A percentile compares a stretch with the other conserved stretches of the same genome.
Conservation (phyloP, 176 grass and related monocot genomes). For the Pontederia paniculata region DNA sequence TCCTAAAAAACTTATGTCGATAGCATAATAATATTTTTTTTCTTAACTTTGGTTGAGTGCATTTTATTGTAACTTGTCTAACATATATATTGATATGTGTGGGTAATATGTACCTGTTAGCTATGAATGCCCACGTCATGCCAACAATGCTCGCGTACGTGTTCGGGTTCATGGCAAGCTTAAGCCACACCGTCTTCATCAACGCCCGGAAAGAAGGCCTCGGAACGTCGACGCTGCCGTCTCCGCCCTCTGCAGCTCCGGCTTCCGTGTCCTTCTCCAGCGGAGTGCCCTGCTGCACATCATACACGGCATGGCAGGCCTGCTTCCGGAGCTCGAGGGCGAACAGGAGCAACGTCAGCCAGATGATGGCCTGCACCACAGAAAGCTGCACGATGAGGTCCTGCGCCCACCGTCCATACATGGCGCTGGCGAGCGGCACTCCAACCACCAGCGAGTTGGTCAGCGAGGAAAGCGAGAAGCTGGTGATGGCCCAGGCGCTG, state of each 20-base stretch:
- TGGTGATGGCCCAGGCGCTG: slow-evolving; percentile 39
- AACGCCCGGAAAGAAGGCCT: slow-evolving; percentile 36
- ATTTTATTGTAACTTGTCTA: no score
- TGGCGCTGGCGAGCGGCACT: slow-evolving; percentile 64
- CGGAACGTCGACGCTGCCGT: slow-evolving; percentile 5
- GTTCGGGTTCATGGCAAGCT: slow-evolving; percentile 64
- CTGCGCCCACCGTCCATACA: slow-evolving; percentile 92
- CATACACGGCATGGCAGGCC: neutral
- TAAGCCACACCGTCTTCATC: slow-evolving; percentile 40
- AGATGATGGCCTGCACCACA: slow-evolving; percentile 60
- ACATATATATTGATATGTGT: no score
- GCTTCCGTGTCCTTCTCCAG: neutral
- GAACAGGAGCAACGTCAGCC: slow-evolving; percentile 40
- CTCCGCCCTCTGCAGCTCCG: slow-evolving; percentile 25
- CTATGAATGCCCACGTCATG: slow-evolving; percentile 39
- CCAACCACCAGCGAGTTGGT: slow-evolving; percentile 89
- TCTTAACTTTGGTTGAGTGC: no score
- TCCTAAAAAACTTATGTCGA: no score
- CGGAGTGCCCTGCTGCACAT: neutral
- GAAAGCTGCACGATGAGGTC: slow-evolving; percentile 79
- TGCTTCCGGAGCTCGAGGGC: slow-evolving; percentile 60
- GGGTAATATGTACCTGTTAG: slow-evolving; percentile 36
- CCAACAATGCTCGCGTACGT: slow-evolving; percentile 59
- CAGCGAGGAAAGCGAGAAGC: slow-evolving; percentile 66
- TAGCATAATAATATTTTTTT: no score